A percentile compares a stretch with the other conserved stretches of the same genome.
Evolutionary conservation across 768 basidiomycete genomes (phyloP).

Genomic region (Phlegmacium glaucopus): DNA sequence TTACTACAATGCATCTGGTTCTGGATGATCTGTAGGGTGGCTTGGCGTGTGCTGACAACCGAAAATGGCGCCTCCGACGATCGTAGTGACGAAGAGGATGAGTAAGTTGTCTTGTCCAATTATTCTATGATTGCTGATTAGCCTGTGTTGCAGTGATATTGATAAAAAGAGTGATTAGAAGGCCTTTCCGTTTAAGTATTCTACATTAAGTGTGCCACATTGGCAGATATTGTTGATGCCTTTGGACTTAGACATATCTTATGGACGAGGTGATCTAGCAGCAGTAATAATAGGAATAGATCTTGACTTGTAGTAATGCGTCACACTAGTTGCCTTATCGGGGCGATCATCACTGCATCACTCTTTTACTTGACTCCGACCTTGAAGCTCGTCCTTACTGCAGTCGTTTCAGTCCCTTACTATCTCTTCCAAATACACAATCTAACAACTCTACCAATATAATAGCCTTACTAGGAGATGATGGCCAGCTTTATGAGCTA

Average conservation of each 20-base stretch:
- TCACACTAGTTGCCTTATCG: constrained; percentile 34
- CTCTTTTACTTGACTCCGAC: neutral
- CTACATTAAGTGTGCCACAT: neutral
- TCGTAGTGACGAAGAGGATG: constrained; percentile 79
- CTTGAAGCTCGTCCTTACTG: constrained; percentile 5
- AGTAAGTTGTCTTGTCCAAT: constrained; percentile 29
- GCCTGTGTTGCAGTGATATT: constrained; percentile 19
- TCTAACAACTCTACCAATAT: neutral
- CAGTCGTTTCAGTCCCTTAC: neutral
- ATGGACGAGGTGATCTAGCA: neutral
- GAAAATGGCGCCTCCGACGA: constrained; percentile 79
- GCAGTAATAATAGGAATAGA: neutral
- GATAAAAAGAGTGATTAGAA: constrained; percentile 31
- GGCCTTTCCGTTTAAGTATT: neutral
- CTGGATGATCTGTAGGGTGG: constrained; percentile 77
- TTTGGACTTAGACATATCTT: neutral
- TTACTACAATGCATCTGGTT: constrained; percentile 84
- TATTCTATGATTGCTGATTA: constrained; percentile 6
- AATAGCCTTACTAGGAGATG: constrained; percentile 33
- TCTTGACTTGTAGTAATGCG: neutral
- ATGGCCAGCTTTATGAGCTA: constrained; percentile 84
- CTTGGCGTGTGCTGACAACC: constrained; percentile 70
- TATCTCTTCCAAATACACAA: constrained; percentile 5
- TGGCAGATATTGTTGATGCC: neutral
- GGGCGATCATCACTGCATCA: constrained; percentile 10